Evolutionary conservation across 768 basidiomycete genomes (phyloP).

Genomic region (Mycena galopus): DNA sequence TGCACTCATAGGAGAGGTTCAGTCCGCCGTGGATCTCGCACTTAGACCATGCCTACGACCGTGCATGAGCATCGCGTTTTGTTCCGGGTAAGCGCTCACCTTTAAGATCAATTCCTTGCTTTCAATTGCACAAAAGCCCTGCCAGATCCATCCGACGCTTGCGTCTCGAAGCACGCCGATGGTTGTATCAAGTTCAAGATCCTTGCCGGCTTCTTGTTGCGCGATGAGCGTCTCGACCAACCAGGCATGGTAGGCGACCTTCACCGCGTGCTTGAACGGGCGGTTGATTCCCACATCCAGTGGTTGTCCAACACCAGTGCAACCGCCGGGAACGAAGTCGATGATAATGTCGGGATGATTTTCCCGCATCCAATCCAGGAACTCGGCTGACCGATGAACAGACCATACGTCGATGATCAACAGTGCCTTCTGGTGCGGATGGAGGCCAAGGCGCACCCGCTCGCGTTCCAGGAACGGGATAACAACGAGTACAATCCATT

Average conservation of each 20-base stretch:
- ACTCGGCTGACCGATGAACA: conserved; percentile 46
- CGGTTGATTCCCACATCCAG: too few species aligned
- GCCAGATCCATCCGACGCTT: too few species aligned
- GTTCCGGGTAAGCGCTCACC: too few species aligned
- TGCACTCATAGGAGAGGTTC: conserved; percentile 36
- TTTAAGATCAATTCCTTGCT: too few species aligned
- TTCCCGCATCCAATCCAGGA: conserved; percentile 41
- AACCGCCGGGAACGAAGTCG: conserved; percentile 41
- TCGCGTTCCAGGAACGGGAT: conserved; percentile 24
- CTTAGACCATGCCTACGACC: conserved; percentile 36
- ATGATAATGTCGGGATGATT: conserved; percentile 41
- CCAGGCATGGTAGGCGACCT: conserved; percentile 13
- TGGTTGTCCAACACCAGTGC: conserved; percentile 41
- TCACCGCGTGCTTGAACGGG: conserved; percentile 30
- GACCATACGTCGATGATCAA: conserved; percentile 45
- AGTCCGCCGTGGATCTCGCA: conserved; percentile 31
- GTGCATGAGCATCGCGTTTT: too few species aligned
- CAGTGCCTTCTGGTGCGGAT: conserved; percentile 34
- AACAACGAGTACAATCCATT: conserved; percentile 36
- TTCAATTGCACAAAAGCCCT: too few species aligned
- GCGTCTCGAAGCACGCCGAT: too few species aligned
- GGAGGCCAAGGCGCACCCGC: conserved; percentile 4
- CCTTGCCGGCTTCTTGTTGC: too few species aligned
- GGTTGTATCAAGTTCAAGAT: too few species aligned
- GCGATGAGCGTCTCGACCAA: conserved; percentile 15